Conservation (phyloP, 345 rosid genomes). For the Pistacia atlantica region DNA sequence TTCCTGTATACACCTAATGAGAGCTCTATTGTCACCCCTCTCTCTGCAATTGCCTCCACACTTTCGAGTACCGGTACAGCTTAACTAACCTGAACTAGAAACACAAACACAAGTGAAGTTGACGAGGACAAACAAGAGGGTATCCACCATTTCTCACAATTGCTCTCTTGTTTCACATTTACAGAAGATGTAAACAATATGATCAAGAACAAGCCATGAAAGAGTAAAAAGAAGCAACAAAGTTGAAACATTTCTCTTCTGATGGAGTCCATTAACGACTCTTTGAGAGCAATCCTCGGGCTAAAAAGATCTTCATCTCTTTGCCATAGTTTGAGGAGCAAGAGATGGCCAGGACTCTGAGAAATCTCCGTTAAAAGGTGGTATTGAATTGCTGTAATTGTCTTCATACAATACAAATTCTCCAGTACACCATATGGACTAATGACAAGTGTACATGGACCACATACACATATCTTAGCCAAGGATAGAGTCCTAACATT, state of each 20-base stretch:
- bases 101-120: conserved; percentile 71
- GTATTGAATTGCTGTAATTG: conserved; percentile 64
- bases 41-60: conserved; percentile 67
- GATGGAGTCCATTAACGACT: conserved; percentile 70
- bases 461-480: too few relatives aligned
- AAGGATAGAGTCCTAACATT: too few relatives aligned
- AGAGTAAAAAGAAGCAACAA: conserved; percentile 63
- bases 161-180: conserved; percentile 3
- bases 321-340: conserved; percentile 92
- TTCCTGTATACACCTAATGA: conserved; percentile 74
- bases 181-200: conserved; percentile 63
- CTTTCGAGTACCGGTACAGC: conserved; percentile 76
- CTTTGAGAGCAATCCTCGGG: conserved; percentile 52
- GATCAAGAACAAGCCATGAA: conserved; percentile 71
- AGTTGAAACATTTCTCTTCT: conserved; percentile 85
- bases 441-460: too few relatives aligned
- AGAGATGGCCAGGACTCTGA: conserved; percentile 83
- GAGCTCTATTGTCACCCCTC: conserved; percentile 65
- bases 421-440: conserved; percentile 4
- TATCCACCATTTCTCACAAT: conserved; percentile 84
- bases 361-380: conserved; percentile 94
- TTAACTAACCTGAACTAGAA: conserved; percentile 70
- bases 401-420: conserved; percentile 32
- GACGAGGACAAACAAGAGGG: conserved; percentile 54
- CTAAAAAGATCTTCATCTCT: conserved; percentile 75